Conservation (phyloP, 1,284 basidiomycete genomes). For the Moesziomyces sp. region DNA sequence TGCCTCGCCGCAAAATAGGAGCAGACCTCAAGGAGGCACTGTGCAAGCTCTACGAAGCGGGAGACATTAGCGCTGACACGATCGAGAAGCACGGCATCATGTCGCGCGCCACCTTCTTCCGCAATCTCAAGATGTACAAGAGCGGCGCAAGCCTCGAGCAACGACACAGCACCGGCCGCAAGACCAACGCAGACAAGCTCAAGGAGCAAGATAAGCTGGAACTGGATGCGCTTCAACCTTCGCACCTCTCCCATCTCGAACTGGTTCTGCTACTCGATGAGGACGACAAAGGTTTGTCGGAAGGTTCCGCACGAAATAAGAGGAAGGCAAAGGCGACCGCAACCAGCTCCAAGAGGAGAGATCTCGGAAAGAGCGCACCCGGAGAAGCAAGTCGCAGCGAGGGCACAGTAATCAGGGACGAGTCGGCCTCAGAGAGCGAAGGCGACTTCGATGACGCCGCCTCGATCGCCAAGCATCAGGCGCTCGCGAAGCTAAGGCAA, state of each 20-base stretch:
- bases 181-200: conserved; percentile 51
- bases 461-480: conserved; percentile 10
- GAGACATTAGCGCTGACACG: conserved; percentile 46
- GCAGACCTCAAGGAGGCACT: conserved; percentile 53
- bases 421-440: conserved; percentile 34
- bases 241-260: conserved; percentile 29
- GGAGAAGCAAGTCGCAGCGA: conserved; percentile 3
- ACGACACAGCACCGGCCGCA: conserved; percentile 47
- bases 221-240: conserved; percentile 33
- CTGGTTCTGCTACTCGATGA: conserved; percentile 32
- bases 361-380: not conserved
- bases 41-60: conserved; percentile 52
- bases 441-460: conserved; percentile 17
- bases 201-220: conserved; percentile 40
- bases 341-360: conserved; percentile 18
- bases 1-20: conserved; percentile 51
- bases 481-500: conserved; percentile 8
- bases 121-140: conserved; percentile 50
- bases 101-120: conserved; percentile 50
- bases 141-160: conserved; percentile 47
- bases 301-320: conserved; percentile 8
- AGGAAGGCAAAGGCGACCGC: conserved; percentile 10
- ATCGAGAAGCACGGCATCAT: conserved; percentile 54
- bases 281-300: conserved; percentile 9
- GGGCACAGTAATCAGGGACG: conserved; percentile 2